Evolutionary conservation across 2,329 filamentous ascomycete species (phyloP), one percentile per base, ranked within the genome.

Genomic region (Cercospora sp.): DNA sequence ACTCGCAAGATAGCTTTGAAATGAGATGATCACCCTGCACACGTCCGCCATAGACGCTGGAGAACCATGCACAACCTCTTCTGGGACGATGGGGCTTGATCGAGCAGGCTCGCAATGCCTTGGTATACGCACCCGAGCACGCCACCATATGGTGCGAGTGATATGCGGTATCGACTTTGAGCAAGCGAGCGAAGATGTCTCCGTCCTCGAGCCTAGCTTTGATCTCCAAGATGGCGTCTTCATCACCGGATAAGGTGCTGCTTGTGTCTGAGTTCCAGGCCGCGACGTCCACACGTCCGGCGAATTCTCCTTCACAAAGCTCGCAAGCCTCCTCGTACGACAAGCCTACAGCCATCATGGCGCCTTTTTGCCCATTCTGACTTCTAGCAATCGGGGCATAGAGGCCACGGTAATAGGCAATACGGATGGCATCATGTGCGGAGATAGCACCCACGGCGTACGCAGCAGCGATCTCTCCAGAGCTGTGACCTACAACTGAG

Each of bases 161-260:
- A 58, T 83, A 84, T 0, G 83, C 82, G 10, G 72, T 78, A 28
- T 81, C 78, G 4, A 84, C 81, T 26, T 77, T 75, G 2, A 85
- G 77, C 13, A 73, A 63, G 2, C 80, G 75, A 16, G 73, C 75
- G 67, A 84, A 84, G 4, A 76, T 75, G 3, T 77, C 73, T 30
- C 79, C 70, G 3, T 76, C 71, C 0, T 79, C 73, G 0, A 84
- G 66, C 0, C 74, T 71, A 1, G 69, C 64, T 7, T 77, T 71
- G 0, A 75, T 65, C 39, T 78, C 72, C 0, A 77, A 66, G 3
- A 85, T 78, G 3, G 75, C 77, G 67, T 79, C 71, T 3, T 13
- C 31, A 55, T 84, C 81, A 0, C 84, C 84, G 8, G 82, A 83
- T 0, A 85, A 36, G 0, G 84, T 86, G 1, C 83, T 75, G 42